These are phyloP conservation scores for Populus alba DNA, from an alignment of 345 rosid genomes.

Conservation along the genomic window DNA sequence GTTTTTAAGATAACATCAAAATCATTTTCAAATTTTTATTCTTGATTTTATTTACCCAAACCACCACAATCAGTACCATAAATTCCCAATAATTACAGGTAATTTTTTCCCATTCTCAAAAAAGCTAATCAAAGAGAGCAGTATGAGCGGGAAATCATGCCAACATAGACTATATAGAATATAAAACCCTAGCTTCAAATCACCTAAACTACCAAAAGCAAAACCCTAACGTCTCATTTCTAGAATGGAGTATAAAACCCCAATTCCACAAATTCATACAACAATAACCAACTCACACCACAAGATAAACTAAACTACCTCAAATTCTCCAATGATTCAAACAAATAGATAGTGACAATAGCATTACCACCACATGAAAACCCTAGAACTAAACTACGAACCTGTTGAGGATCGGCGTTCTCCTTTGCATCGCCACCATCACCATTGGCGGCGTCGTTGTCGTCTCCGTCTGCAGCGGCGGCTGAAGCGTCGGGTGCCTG, in stretches of 20 bases:
- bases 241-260: neutral
- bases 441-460: constrained; percentile 27
- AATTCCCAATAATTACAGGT: neutral
- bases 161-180: neutral
- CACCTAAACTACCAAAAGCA: neutral
- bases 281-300: neutral
- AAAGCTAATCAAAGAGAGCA: neutral
- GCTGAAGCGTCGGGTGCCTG: constrained; percentile 8
- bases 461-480: constrained; percentile 21
- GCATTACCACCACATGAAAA: neutral
- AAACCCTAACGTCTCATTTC: neutral
- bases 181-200: neutral
- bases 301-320: neutral
- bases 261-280: neutral
- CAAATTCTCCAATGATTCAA: neutral
- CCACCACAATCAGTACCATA: neutral
- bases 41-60: neutral
- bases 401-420: constrained; percentile 51
- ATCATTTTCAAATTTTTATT: neutral
- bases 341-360: neutral
- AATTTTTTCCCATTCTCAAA: neutral
- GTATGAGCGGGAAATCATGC: neutral
- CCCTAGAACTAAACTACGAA: constrained; percentile 9
- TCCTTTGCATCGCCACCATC: constrained; percentile 47
- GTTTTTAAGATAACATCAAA: neutral